Evolutionary conservation across 139 green algal genomes (phyloP).

Genomic region (Chlamydomonas applanata): DNA sequence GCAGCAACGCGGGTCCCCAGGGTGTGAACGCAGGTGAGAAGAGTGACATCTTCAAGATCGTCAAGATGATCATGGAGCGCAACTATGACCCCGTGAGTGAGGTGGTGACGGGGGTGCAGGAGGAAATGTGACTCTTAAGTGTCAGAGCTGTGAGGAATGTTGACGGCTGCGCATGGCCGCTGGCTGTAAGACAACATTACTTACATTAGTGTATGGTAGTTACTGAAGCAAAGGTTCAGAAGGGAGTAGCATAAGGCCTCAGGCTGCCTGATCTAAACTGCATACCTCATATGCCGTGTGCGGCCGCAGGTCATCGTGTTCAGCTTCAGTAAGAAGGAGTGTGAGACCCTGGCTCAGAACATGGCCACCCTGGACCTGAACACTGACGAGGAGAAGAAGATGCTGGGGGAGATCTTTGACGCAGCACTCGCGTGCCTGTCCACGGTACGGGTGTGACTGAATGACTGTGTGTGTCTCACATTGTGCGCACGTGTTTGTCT

Average conservation of each 20-base stretch:
- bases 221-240: no score
- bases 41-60: conserved; percentile 88
- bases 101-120: neutral
- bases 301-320: conserved; percentile 92
- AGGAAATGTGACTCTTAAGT: neutral
- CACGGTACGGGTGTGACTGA: neutral
- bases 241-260: no score
- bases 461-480: no score
- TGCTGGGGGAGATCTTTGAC: conserved; percentile 65
- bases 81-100: conserved; percentile 77
- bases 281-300: no score
- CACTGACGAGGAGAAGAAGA: conserved; percentile 64
- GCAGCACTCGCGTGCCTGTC: conserved; percentile 63
- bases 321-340: conserved; percentile 72
- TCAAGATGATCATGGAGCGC: conserved; percentile 83
- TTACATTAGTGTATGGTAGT: no score
- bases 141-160: no score
- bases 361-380: conserved; percentile 59
- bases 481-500: neutral
- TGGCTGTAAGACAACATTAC: no score
- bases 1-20: neutral
- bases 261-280: no score
- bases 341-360: conserved; percentile 66
- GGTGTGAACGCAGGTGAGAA: conserved; percentile 31
- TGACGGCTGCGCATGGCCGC: no score